Percentiles rank a stretch among this genome's conserved stretches.
These are phyloP conservation scores for Aureobasidium melanogenum DNA, from an alignment of 2,329 filamentous ascomycete genomes.

Conservation along the genomic window DNA sequence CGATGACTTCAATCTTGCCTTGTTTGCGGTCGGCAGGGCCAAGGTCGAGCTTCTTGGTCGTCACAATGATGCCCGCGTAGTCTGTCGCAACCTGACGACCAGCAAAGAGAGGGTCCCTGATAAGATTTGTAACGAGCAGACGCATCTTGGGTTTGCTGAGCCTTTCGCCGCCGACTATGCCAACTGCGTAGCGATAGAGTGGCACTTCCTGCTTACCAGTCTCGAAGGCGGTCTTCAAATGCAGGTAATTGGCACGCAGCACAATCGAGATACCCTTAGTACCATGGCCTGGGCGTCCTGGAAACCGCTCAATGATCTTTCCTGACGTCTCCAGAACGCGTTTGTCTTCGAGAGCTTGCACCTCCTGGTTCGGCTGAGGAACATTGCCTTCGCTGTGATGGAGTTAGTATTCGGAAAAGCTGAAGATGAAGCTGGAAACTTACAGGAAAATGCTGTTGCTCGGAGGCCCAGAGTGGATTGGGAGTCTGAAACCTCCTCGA, in stretches of 20 bases:
- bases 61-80: slow-evolving; percentile 29
- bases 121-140: slow-evolving; percentile 39
- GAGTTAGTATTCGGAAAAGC: neutral
- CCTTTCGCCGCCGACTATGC: slow-evolving; percentile 23
- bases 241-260: slow-evolving; percentile 36
- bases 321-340: slow-evolving; percentile 18
- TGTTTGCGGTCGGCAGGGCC: slow-evolving; percentile 13
- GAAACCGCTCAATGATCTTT: slow-evolving; percentile 25
- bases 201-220: slow-evolving; percentile 16
- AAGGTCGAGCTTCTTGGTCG: slow-evolving; percentile 21
- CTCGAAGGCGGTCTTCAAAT: slow-evolving; percentile 29
- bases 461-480: neutral
- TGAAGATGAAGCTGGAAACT: slow-evolving; percentile 12
- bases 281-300: slow-evolving; percentile 29
- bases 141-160: slow-evolving; percentile 36
- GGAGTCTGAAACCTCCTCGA: slow-evolving; percentile 1
- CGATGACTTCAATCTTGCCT: slow-evolving; percentile 1
- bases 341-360: slow-evolving; percentile 20
- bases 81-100: slow-evolving; percentile 29
- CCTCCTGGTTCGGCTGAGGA: slow-evolving; percentile 17
- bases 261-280: slow-evolving; percentile 28
- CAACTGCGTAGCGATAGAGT: slow-evolving; percentile 35
- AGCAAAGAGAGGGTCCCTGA: slow-evolving; percentile 26
- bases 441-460: slow-evolving; percentile 19
- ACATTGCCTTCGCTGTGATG: slow-evolving; percentile 9